A percentile compares a stretch with the other conserved stretches of the same genome.
phyloP scores from a whole-genome alignment of 169 alveolate genomes.

The Theileria sp. region DNA sequence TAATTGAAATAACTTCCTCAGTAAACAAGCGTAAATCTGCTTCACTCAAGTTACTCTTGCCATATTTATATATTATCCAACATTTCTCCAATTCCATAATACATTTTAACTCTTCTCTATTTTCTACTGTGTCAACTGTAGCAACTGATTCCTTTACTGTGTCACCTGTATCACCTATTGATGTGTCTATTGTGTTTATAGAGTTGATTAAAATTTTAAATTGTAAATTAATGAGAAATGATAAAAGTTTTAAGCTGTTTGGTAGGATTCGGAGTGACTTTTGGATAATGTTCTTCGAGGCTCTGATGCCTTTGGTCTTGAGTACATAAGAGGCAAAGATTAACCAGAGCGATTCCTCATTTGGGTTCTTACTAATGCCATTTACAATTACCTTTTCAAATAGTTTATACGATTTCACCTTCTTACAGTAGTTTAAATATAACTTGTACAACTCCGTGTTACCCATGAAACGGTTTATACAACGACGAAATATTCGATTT shows the following conservation, averaged over 20 bases:
- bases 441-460: slow-evolving; percentile 27
- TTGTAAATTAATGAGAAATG: slow-evolving; percentile 35
- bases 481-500: slow-evolving; percentile 47
- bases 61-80: not conserved
- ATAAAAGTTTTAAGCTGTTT: slow-evolving; percentile 14
- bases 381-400: slow-evolving; percentile 47
- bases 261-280: slow-evolving; percentile 50
- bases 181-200: no score
- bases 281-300: slow-evolving; percentile 45
- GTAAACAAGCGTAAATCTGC: not conserved
- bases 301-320: slow-evolving; percentile 38
- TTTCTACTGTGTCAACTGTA: no score
- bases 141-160: not conserved
- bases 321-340: slow-evolving; percentile 39
- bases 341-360: slow-evolving; percentile 44
- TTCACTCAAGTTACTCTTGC: not conserved
- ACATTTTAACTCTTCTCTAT: no score
- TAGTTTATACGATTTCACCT: slow-evolving; percentile 32
- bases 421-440: slow-evolving; percentile 40
- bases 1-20: not conserved
- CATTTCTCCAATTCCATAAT: not conserved
- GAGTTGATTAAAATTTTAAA: slow-evolving; percentile 10
- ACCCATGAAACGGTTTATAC: slow-evolving; percentile 37
- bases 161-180: not conserved
- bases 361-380: slow-evolving; percentile 56